Evolutionary conservation across 495 filamentous ascomycete genomes (phyloP), one percentile per base, ranked within the genome.

Genomic region (Podospora didyma): DNA sequence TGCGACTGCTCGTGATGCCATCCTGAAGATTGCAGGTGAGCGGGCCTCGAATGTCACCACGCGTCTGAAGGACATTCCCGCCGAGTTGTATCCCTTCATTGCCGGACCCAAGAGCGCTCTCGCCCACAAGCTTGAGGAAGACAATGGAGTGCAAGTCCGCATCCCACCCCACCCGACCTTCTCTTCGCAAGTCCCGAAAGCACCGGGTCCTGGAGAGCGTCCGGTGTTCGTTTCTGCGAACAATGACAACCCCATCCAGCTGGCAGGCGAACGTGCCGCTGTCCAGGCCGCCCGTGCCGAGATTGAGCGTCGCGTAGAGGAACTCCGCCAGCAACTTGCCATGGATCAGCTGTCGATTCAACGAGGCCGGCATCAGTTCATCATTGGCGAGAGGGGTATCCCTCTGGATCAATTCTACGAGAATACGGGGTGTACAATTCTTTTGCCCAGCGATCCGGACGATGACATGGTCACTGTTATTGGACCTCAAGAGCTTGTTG

Each of bases 81-180:
- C 92, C 19, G 90, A 96, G 67, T 95, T 89, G 69, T 99, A 91
- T 73, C 95, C 93, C 14, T 97, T 97, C 76, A 89, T 99, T 68
- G 87, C 89, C 22, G 92, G 92, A 22, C 82, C 89, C 14, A 83
- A 92, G 65, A 88, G 90, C 64, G 74, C 76, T 31, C 75, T 81
- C 46, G 73, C 89, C 57, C 79, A 82, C 41, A 80, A 80, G 37
- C 78, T 96, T 37, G 89, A 96, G 69, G 68, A 74, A 24, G 65
- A 75, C 44, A 72, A 72, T 22, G 84, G 85, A 51, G 73, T 94
- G 17, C 86, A 87, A 66, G 75, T 96, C 34, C 81, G 89, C 48
- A 85, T 96, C 45, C 92, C 92, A 53, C 82, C 87, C 26, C 87
- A 92, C 63, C 84, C 89, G 63, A 86, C 82, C 20, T 92, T 86